A percentile compares a stretch with the other conserved stretches of the same genome.
phyloP scores from a whole-genome alignment of 768 basidiomycete genomes.

The Pulveroboletus sp. region DNA sequence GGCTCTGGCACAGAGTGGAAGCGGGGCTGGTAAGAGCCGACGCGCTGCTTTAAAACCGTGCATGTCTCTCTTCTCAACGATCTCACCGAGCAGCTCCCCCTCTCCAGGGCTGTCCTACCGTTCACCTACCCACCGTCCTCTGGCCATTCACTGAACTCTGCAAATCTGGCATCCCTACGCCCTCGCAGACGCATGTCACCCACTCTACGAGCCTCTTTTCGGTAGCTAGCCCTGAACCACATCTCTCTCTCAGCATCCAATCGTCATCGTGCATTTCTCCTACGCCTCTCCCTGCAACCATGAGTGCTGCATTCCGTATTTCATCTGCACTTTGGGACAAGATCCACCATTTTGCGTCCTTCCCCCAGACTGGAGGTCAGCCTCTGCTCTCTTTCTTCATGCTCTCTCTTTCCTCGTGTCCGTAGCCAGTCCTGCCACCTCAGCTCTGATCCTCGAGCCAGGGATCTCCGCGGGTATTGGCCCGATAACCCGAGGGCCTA shows the following conservation, averaged over 20 bases:
- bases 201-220: slow-evolving; percentile 1
- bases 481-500: neutral
- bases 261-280: neutral
- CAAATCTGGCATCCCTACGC: slow-evolving; percentile 20
- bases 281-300: slow-evolving; percentile 10
- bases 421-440: neutral
- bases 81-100: neutral
- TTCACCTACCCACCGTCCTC: neutral
- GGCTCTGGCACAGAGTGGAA: neutral
- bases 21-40: slow-evolving; percentile 10
- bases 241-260: neutral
- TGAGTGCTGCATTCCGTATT: slow-evolving; percentile 59
- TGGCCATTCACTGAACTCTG: neutral
- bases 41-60: slow-evolving; percentile 5
- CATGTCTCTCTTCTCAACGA: neutral
- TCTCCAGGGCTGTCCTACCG: slow-evolving; percentile 15
- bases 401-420: neutral
- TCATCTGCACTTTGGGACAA: slow-evolving; percentile 78
- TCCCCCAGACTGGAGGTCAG: slow-evolving; percentile 87
- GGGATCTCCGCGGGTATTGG: slow-evolving; percentile 1
- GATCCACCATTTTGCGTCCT: slow-evolving; percentile 87
- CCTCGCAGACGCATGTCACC: slow-evolving; percentile 21
- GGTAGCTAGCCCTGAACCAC: slow-evolving; percentile 7
- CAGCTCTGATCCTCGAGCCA: neutral
- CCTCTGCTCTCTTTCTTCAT: slow-evolving; percentile 1